Base-by-base conservation (phyloP, 169 alveolate species). In the Eimeria mitis region DNA sequence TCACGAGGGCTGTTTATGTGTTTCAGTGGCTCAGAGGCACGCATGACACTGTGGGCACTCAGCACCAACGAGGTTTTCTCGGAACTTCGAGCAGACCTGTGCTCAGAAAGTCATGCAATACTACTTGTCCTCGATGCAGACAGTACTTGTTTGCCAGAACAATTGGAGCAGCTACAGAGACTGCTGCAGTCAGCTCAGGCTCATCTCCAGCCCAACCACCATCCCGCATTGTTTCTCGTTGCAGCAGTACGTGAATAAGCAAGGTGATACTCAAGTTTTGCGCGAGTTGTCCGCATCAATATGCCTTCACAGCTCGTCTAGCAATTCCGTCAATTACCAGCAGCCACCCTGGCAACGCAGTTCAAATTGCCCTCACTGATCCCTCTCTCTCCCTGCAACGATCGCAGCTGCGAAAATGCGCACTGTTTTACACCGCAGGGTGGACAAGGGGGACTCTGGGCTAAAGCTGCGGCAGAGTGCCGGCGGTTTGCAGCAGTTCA, bases 41-140 rank as follows among this genome's bases (percentile, higher is more conserved):
- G 92, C 68, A 63, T 87, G 92, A 87, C 92, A 28, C 65, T 87
- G 61, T 87, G 92, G 92, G 92, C 92, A 25, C 92, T 87, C 59
- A 87, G 92, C 92, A 47, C 63, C 37, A 68, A 81, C n/a, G 92
- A 87, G 8, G 92, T 37, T 8, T 87, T 87, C 49, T 59, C 92
- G n/a, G 92, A 87, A 37, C 92, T 87, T 28, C 52, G 92, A 37
- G 92, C 81, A 3, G 92, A 87, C 2, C 92, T 87, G 59, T 87
- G 92, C 54, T 40, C 83, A 42, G 68, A 87, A 71, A 87, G 92
- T 7, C 78, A 87, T 68, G 81, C 92, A 40, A 70, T 87, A 52
- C 83, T 87, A 52, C 92, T 87, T 63, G 65, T 87, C 25, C 83
- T 87, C 65, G 92, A 87, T 42, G 92, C 79, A 59, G 92, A 42